phyloP scores from a whole-genome alignment of 192 early-diverging fungal species.

The Coemansia sp. region DNA sequence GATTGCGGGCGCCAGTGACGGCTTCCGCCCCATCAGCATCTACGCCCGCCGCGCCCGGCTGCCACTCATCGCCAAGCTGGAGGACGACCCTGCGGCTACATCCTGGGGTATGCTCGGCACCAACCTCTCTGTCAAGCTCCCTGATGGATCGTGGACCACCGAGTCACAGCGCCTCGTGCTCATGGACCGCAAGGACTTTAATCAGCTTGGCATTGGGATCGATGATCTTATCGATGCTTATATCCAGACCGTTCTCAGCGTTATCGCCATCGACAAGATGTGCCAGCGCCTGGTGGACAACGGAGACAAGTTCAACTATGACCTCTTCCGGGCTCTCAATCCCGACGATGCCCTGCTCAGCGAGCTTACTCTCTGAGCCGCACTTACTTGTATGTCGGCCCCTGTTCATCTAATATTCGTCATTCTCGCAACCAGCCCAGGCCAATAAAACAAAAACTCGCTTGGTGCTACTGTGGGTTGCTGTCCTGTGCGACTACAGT shows the following conservation, averaged over 20 bases:
- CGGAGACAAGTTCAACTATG: constrained; percentile 55
- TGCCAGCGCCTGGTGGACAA: constrained; percentile 54
- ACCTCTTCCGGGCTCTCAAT: constrained; percentile 60
- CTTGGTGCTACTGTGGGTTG: no score
- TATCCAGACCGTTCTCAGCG: constrained; percentile 80
- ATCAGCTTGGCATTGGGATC: constrained; percentile 78
- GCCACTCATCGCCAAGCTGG: constrained; percentile 61
- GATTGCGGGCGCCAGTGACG: constrained; percentile 71
- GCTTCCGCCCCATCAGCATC: constrained; percentile 79
- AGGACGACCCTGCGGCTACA: constrained; percentile 47
- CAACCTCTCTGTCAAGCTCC: constrained; percentile 76
- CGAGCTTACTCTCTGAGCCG: constrained; percentile 40
- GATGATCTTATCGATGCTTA: constrained; percentile 88
- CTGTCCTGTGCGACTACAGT: no score
- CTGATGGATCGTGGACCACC: constrained; percentile 76
- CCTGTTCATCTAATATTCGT: no score
- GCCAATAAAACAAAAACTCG: no score
- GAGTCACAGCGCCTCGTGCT: constrained; percentile 75
- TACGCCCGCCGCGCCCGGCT: constrained; percentile 77
- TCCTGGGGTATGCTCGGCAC: constrained; percentile 94
- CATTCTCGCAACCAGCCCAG: no score
- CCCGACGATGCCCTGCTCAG: constrained; percentile 60
- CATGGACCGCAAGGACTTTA: constrained; percentile 93
- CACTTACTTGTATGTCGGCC: no score
- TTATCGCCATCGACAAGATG: constrained; percentile 87